Percentiles rank a stretch among this genome's conserved stretches.
Evolutionary conservation across 331 rosid species (phyloP).

Genomic region (Quercus tomentella): DNA sequence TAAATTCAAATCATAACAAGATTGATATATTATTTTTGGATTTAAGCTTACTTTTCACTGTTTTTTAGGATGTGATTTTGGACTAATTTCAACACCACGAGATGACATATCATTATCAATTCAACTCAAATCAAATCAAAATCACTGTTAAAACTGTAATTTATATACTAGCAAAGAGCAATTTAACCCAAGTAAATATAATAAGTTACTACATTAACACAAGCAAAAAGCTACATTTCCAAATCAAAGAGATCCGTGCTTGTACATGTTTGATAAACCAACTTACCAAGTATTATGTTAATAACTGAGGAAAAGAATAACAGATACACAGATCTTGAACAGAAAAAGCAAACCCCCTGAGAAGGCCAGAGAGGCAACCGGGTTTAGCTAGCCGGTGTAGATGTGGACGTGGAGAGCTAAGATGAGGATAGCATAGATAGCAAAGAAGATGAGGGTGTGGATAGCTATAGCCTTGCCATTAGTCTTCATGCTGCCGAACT

Average conservation of each 20-base stretch:
- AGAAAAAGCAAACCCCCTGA: not conserved
- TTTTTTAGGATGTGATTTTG: too few relatives aligned
- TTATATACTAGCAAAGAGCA: too few relatives aligned
- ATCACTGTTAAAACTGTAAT: too few relatives aligned
- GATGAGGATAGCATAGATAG: constrained; percentile 62
- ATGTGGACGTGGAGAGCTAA: constrained; percentile 77
- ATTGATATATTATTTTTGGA: too few relatives aligned
- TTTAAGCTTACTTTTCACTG: too few relatives aligned
- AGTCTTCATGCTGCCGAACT: constrained; percentile 89
- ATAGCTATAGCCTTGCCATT: constrained; percentile 84
- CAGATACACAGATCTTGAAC: not conserved
- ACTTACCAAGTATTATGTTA: not conserved
- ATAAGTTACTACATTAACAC: not conserved
- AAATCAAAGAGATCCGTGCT: not conserved
- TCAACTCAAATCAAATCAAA: too few relatives aligned
- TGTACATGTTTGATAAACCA: not conserved
- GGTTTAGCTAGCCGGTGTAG: constrained; percentile 73
- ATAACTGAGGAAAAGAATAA: too few relatives aligned
- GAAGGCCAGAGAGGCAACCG: not conserved
- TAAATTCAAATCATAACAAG: too few relatives aligned
- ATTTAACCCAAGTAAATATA: too few relatives aligned
- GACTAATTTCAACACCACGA: too few relatives aligned
- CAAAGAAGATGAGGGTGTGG: constrained; percentile 87
- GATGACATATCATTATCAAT: too few relatives aligned
- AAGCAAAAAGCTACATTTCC: not conserved